phyloP scores from a whole-genome alignment of 495 filamentous ascomycete genomes.

The Lepraria neglecta region DNA sequence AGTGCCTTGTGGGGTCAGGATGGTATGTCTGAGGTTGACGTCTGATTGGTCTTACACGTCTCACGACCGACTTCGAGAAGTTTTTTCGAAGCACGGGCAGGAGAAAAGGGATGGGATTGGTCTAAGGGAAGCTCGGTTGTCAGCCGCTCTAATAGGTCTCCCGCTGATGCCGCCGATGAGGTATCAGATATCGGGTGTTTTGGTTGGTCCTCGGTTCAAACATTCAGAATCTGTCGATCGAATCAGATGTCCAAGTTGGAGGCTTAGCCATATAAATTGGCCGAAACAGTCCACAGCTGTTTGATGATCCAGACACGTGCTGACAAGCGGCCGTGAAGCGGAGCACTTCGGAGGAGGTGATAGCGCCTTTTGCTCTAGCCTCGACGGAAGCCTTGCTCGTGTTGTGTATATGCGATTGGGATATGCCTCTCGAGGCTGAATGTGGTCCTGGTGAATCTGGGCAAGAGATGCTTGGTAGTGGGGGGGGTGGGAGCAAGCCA shows the following conservation, averaged over 20 bases:
- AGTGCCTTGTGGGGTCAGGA: constrained; percentile 7
- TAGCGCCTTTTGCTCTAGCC: too few species aligned
- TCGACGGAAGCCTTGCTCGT: neutral
- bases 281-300: neutral
- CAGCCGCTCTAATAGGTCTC: neutral
- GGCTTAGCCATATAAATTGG: neutral
- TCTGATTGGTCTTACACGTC: neutral
- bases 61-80: neutral
- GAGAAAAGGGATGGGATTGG: neutral
- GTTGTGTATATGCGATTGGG: constrained; percentile 1
- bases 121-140: neutral
- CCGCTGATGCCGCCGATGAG: constrained; percentile 4
- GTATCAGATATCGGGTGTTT: constrained; percentile 11
- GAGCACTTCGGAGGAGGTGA: neutral
- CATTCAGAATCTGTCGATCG: neutral
- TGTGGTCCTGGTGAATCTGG: neutral
- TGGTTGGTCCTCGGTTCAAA: constrained; percentile 3
- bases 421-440: constrained; percentile 4
- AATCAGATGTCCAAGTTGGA: neutral
- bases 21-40: neutral
- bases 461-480: too few species aligned
- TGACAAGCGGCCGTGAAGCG: neutral
- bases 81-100: constrained; percentile 4
- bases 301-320: constrained; percentile 4
- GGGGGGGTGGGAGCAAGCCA: too few species aligned